Conservation (phyloP, 768 basidiomycete genomes). For the Tricholoma matsutake region DNA sequence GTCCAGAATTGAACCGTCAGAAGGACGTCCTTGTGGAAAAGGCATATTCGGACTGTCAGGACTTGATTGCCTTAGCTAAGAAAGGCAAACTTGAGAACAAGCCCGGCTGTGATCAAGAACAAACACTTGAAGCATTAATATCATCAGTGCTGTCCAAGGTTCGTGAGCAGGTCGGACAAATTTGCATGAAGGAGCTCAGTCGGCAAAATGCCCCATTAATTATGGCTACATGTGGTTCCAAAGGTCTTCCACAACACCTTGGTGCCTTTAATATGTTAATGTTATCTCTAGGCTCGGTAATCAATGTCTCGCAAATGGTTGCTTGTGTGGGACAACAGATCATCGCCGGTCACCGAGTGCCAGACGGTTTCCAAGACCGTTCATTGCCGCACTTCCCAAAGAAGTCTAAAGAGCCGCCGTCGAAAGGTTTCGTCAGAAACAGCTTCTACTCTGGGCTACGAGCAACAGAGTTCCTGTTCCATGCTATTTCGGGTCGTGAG, state of each 20-base stretch:
- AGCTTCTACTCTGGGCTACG: slow-evolving; percentile 91
- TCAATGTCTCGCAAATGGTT: slow-evolving; percentile 99
- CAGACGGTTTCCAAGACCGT: slow-evolving; percentile 98
- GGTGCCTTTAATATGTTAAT: background rate
- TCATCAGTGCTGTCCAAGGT: slow-evolving; percentile 93
- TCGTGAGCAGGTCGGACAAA: slow-evolving; percentile 92
- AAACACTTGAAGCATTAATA: slow-evolving; percentile 95
- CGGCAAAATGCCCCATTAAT: slow-evolving; percentile 95
- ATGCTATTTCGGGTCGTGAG: slow-evolving; percentile 98
- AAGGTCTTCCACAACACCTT: slow-evolving; percentile 51
- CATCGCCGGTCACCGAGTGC: slow-evolving; percentile 96
- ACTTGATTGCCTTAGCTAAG: slow-evolving; percentile 86
- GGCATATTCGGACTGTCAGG: slow-evolving; percentile 85
- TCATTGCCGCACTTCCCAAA: slow-evolving; percentile 99
- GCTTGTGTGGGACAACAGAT: slow-evolving; percentile 99
- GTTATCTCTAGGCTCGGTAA: slow-evolving; percentile 70
- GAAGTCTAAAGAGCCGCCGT: slow-evolving; percentile 92
- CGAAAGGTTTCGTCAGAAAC: slow-evolving; percentile 97
- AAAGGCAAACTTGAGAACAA: slow-evolving; percentile 92
- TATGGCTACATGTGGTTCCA: slow-evolving; percentile 99
- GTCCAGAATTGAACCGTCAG: slow-evolving; percentile 70
- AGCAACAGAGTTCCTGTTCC: slow-evolving; percentile 97
- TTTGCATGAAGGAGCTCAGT: slow-evolving; percentile 98
- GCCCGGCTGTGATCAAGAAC: slow-evolving; percentile 96
- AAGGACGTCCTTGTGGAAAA: slow-evolving; percentile 86